These are phyloP conservation scores for Penicillium sp. DNA, from an alignment of 2,329 filamentous ascomycete genomes.

Conservation along the genomic window DNA sequence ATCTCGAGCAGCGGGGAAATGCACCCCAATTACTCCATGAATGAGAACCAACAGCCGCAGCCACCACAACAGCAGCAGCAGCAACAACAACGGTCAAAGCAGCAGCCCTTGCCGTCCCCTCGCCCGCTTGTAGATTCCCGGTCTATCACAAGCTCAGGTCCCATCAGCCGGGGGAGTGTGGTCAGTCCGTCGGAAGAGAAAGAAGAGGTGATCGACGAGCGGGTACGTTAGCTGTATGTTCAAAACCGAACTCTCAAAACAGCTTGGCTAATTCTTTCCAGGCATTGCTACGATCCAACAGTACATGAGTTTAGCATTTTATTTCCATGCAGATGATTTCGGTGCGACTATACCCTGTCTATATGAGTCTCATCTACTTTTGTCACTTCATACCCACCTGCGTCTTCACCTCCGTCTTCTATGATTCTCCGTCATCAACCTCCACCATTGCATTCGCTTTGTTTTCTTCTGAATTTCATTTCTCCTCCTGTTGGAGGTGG, in stretches of 20 bases:
- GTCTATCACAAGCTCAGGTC: slow-evolving; percentile 61
- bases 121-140: slow-evolving; percentile 54
- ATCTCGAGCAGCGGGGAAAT: too few relatives aligned
- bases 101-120: slow-evolving; percentile 14
- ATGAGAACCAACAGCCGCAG: slow-evolving; percentile 31
- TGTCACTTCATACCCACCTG: slow-evolving; percentile 11
- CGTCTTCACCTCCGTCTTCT: slow-evolving; percentile 4
- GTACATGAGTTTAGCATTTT: too few relatives aligned
- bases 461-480: slow-evolving; percentile 4
- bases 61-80: too few relatives aligned
- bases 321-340: too few relatives aligned
- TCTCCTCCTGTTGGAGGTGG: slow-evolving; percentile 7
- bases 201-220: slow-evolving; percentile 53
- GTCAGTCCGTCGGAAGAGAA: slow-evolving; percentile 56
- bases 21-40: slow-evolving; percentile 22
- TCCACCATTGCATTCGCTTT: slow-evolving; percentile 20
- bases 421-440: not conserved
- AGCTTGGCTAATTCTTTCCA: slow-evolving; percentile 9
- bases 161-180: slow-evolving; percentile 46
- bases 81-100: slow-evolving; percentile 11
- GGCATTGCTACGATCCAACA: too few relatives aligned
- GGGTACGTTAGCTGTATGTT: slow-evolving; percentile 37
- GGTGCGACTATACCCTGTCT: too few relatives aligned
- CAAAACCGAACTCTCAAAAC: not conserved
- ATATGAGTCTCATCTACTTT: slow-evolving; percentile 19